Percentiles rank a stretch among this genome's conserved stretches.
Conservation (phyloP, 2,329 filamentous ascomycete species). For the Clarireedia hainanense region DNA sequence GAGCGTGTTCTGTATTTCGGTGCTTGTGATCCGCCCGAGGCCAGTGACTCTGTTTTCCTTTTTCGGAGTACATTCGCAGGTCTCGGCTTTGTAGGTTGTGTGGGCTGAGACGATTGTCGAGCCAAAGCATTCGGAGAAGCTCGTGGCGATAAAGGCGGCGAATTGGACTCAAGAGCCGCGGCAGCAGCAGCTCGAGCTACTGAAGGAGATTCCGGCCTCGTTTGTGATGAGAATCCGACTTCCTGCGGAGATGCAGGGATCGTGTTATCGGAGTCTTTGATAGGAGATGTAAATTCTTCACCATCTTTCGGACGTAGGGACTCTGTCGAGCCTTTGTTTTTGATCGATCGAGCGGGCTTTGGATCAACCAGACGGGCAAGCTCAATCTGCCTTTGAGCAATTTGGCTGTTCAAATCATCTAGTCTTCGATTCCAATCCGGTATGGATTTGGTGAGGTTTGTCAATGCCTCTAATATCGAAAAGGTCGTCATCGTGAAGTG, state of each 20-base stretch:
- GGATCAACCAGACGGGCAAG: conserved; percentile 42
- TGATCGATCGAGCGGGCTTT: conserved; percentile 29
- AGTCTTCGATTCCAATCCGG: conserved; percentile 53
- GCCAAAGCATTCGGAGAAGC: conserved; percentile 12
- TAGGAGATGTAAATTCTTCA: conserved; percentile 12
- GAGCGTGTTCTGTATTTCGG: conserved; percentile 56
- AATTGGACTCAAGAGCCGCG: conserved; percentile 9
- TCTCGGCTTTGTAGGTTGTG: conserved; percentile 14
- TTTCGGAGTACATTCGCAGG: conserved; percentile 21
- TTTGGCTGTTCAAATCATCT: conserved; percentile 52
- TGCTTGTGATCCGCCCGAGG: conserved; percentile 22
- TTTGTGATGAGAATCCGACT: conserved; percentile 4
- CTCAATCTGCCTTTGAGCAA: conserved; percentile 53
- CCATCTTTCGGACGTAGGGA: conserved; percentile 28
- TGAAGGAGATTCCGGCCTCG: conserved; percentile 15
- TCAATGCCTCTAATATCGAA: conserved; percentile 45
- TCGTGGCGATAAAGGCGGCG: not conserved
- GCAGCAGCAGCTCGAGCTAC: conserved; percentile 13
- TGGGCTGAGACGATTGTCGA: conserved; percentile 19
- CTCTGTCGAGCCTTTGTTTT: conserved; percentile 30
- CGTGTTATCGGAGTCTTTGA: conserved; percentile 14
- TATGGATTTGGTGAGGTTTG: conserved; percentile 45
- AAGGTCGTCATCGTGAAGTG: conserved; percentile 15
- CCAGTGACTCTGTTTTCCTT: conserved; percentile 28
- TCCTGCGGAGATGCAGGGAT: conserved; percentile 9